Percentiles rank a stretch among this genome's conserved stretches.
Conservation (phyloP, 2,329 filamentous ascomycete species). For the Septoria petroselini region DNA sequence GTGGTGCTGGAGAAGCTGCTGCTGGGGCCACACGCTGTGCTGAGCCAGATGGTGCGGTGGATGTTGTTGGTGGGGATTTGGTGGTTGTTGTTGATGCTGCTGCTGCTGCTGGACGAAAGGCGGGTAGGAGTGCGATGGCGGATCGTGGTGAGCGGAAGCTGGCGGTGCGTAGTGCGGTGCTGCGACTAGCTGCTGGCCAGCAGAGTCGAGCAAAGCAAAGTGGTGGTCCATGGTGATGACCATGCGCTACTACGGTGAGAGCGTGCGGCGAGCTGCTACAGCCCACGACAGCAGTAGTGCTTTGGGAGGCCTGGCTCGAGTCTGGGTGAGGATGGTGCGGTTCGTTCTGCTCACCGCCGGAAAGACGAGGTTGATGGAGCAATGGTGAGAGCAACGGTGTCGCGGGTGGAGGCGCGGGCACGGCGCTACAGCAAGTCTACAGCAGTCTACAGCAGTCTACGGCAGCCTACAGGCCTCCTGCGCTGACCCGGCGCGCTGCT, state of each 20-base stretch:
- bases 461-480: too few species aligned
- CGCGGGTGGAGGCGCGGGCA: slow-evolving; percentile 14
- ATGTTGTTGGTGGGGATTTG: not conserved
- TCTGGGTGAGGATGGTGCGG: slow-evolving; percentile 8
- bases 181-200: slow-evolving; percentile 23
- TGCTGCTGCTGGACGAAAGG: slow-evolving; percentile 26
- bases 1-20: slow-evolving; percentile 15
- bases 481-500: too few species aligned
- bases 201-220: slow-evolving; percentile 44
- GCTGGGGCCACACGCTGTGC: slow-evolving; percentile 8
- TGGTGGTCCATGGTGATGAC: slow-evolving; percentile 45
- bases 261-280: slow-evolving; percentile 2
- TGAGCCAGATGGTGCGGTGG: too few species aligned
- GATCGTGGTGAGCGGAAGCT: slow-evolving; percentile 35
- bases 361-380: slow-evolving; percentile 1
- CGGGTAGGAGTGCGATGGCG: slow-evolving; percentile 32
- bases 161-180: too few species aligned
- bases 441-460: too few species aligned
- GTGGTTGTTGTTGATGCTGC: slow-evolving; percentile 17
- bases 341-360: slow-evolving; percentile 12
- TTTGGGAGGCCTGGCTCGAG: slow-evolving; percentile 39
- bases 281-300: not conserved
- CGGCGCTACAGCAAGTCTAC: slow-evolving; percentile 4
- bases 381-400: slow-evolving; percentile 15
- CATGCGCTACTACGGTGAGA: not conserved